phyloP scores from a whole-genome alignment of 106 monocot species.

The Dendrobium huoshanense region DNA sequence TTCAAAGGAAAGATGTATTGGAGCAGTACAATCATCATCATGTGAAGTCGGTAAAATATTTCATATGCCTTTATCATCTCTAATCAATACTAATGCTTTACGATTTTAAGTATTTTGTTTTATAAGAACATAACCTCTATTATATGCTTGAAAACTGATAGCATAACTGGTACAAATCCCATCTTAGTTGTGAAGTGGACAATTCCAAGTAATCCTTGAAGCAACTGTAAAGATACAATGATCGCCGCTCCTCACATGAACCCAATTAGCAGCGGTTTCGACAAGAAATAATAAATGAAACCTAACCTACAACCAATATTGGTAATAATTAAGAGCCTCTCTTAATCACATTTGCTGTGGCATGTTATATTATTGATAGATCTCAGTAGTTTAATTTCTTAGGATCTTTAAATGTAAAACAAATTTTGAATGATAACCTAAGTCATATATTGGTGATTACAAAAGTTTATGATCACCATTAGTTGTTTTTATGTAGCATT shows the following conservation, averaged over 20 bases:
- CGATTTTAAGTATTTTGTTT: neutral
- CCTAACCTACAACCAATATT: conserved; percentile 39
- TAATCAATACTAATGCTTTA: neutral
- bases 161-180: conserved; percentile 67
- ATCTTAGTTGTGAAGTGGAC: conserved; percentile 73
- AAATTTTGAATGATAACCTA: neutral
- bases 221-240: conserved; percentile 80
- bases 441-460: too few relatives aligned
- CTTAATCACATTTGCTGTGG: neutral
- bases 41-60: too few relatives aligned
- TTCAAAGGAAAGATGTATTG: too few relatives aligned
- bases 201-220: conserved; percentile 75
- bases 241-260: conserved; percentile 88
- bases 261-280: conserved; percentile 65
- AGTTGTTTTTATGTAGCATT: too few relatives aligned
- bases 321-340: neutral
- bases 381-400: neutral
- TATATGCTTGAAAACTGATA: conserved; percentile 53
- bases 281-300: conserved; percentile 80
- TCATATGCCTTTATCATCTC: neutral
- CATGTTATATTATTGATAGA: neutral
- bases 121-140: conserved; percentile 32
- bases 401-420: neutral
- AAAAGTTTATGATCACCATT: too few relatives aligned
- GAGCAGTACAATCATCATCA: too few relatives aligned